These are phyloP conservation scores for Rossbeevera mucosa DNA, from an alignment of 768 basidiomycete species.

Conservation along the genomic window DNA sequence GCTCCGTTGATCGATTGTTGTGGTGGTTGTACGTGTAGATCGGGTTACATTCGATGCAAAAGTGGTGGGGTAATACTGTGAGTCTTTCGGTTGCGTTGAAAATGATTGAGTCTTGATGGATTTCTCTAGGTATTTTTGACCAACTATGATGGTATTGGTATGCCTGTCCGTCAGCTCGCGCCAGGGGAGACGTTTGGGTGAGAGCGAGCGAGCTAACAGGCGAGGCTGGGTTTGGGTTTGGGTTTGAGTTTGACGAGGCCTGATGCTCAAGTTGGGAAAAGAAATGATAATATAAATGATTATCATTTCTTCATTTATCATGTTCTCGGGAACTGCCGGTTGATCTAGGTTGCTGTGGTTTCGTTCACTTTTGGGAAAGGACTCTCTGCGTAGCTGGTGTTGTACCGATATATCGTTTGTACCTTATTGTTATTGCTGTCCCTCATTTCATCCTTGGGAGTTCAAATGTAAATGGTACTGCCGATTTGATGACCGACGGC, in stretches of 20 bases:
- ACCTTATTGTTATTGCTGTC: no score
- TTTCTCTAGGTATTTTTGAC: slow-evolving; percentile 19
- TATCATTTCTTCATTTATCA: no score
- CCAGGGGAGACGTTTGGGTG: slow-evolving; percentile 23
- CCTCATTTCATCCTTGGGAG: no score
- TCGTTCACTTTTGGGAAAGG: not conserved
- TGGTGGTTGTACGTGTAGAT: slow-evolving; percentile 12
- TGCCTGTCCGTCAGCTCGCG: slow-evolving; percentile 25
- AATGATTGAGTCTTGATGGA: not conserved
- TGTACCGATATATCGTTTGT: not conserved
- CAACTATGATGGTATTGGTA: slow-evolving; percentile 19
- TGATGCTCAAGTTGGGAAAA: not conserved
- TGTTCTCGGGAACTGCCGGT: not conserved
- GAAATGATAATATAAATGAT: not conserved
- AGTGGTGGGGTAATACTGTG: slow-evolving; percentile 30
- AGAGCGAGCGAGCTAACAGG: not conserved
- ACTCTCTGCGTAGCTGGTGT: not conserved
- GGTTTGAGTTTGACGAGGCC: no score
- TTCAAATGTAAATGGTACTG: no score
- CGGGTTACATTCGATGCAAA: slow-evolving; percentile 13
- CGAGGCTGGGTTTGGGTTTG: not conserved
- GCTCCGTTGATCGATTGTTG: not conserved
- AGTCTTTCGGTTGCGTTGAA: not conserved
- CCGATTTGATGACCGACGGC: no score
- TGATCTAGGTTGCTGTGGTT: not conserved